A percentile compares a stretch with the other conserved stretches of the same genome.
These are phyloP conservation scores for Halteria grandinella DNA, from an alignment of 73 alveolate genomes.

Conservation along the genomic window DNA sequence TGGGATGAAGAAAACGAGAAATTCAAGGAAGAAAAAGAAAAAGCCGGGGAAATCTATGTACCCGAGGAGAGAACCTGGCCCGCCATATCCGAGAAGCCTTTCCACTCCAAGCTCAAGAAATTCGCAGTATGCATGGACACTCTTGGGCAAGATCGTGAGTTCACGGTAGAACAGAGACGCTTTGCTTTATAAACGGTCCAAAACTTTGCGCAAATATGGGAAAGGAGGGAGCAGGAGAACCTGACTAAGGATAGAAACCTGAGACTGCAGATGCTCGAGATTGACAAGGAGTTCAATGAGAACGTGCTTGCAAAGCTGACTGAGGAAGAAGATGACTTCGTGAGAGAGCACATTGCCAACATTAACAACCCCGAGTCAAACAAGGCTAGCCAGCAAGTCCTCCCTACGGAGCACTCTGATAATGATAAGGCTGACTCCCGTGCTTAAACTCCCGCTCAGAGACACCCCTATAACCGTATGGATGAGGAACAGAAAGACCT, in stretches of 20 bases:
- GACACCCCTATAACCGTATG: too few species aligned
- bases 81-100: conserved; percentile 60
- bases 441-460: too few species aligned
- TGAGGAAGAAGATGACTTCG: conserved; percentile 80
- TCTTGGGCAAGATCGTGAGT: conserved; percentile 90
- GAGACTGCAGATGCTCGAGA: conserved; percentile 67
- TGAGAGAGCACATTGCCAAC: conserved; percentile 65
- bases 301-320: conserved; percentile 44
- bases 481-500: too few species aligned
- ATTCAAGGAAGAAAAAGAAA: conserved; percentile 78
- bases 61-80: conserved; percentile 72
- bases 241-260: conserved; percentile 81
- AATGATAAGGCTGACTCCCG: neutral
- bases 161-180: conserved; percentile 72
- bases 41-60: conserved; percentile 69
- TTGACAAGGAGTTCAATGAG: conserved; percentile 70
- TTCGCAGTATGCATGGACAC: conserved; percentile 89
- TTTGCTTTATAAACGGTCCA: conserved; percentile 64
- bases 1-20: conserved; percentile 76
- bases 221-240: conserved; percentile 74
- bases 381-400: conserved; percentile 51
- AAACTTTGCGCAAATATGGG: conserved; percentile 75
- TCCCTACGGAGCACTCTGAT: conserved; percentile 39
- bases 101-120: conserved; percentile 42
- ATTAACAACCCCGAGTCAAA: conserved; percentile 75